Conservation (phyloP, 768 basidiomycete species). For the Pisolithus marmoratus region DNA sequence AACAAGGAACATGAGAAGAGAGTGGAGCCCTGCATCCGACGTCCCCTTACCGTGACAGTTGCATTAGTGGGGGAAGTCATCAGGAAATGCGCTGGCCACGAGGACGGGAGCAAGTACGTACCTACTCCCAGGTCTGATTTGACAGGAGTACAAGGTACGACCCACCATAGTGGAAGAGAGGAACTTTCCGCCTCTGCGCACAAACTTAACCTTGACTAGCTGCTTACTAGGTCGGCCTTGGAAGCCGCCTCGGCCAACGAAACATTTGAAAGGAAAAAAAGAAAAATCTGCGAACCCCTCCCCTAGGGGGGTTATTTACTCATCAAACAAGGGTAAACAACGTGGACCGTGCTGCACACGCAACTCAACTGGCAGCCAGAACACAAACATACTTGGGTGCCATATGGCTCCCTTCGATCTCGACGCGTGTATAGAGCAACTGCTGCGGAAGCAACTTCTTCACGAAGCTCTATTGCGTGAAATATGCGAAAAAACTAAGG, state of each 20-base stretch:
- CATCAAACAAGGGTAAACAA: slow-evolving; percentile 33
- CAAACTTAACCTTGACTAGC: slow-evolving; percentile 29
- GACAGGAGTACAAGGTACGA: slow-evolving; percentile 17
- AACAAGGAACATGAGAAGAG: background rate
- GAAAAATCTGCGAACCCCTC: slow-evolving; percentile 7
- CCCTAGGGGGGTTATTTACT: background rate
- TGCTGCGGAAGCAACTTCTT: slow-evolving; percentile 86
- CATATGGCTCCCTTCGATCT: slow-evolving; percentile 73
- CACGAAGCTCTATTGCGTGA: slow-evolving; percentile 93
- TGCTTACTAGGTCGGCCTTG: slow-evolving; percentile 7
- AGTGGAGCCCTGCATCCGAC: background rate
- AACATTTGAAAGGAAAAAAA: slow-evolving; percentile 1
- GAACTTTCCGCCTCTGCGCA: slow-evolving; percentile 21
- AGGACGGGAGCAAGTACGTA: slow-evolving; percentile 20
- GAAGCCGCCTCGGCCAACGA: slow-evolving; percentile 12
- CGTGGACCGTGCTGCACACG: background rate
- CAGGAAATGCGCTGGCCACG: slow-evolving; percentile 29
- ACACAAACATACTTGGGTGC: background rate
- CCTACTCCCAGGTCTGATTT: background rate
- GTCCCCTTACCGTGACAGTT: slow-evolving; percentile 1
- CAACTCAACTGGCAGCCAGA: background rate
- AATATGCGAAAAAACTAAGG: slow-evolving; percentile 99
- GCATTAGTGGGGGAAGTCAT: slow-evolving; percentile 10
- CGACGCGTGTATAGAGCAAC: slow-evolving; percentile 90
- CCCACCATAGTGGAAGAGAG: slow-evolving; percentile 15